A percentile compares a stretch with the other conserved stretches of the same genome.
phyloP scores from a whole-genome alignment of 768 basidiomycete species.

The Podaxis sp. region DNA sequence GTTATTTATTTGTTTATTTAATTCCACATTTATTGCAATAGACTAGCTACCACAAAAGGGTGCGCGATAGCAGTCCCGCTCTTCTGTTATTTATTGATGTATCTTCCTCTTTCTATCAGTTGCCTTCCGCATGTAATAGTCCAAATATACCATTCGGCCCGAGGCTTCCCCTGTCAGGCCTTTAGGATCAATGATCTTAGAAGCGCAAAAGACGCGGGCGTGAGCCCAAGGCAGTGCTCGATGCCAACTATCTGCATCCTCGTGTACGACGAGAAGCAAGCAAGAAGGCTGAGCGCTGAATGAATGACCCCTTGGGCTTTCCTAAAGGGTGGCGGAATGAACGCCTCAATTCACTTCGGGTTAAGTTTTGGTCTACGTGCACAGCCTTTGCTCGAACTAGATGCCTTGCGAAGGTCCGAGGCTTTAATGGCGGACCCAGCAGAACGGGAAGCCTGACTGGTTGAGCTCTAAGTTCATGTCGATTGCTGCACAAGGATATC shows the following conservation, averaged over 20 bases:
- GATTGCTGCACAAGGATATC: neutral
- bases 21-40: too few species aligned
- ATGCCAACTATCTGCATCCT: neutral
- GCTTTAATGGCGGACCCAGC: neutral
- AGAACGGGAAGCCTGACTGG: neutral
- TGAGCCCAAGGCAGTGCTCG: neutral
- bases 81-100: too few species aligned
- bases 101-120: too few species aligned
- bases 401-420: neutral
- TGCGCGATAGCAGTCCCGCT: too few species aligned
- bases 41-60: too few species aligned
- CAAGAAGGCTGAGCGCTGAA: neutral
- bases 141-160: neutral
- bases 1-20: too few species aligned
- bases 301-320: neutral
- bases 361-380: neutral
- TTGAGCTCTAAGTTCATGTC: neutral
- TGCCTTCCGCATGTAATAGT: too few species aligned
- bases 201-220: neutral
- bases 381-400: neutral
- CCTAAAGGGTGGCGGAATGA: neutral
- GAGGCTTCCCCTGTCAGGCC: neutral
- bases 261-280: neutral
- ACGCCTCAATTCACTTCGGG: neutral
- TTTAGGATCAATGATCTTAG: neutral